phyloP scores from a whole-genome alignment of 2,329 filamentous ascomycete genomes.

The Exophiala sideris region DNA sequence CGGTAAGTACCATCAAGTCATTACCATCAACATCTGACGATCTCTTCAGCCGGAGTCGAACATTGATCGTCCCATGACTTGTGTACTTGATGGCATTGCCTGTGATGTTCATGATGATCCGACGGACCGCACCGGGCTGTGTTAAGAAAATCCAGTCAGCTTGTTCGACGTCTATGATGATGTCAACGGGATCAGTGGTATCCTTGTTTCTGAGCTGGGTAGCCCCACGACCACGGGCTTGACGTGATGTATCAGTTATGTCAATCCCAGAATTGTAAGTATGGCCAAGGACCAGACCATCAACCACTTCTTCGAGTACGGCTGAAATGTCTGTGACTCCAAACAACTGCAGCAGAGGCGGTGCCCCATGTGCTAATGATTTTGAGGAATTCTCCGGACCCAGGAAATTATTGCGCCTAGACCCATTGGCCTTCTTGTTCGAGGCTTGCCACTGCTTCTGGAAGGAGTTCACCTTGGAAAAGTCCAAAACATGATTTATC shows the following conservation, averaged over 20 bases:
- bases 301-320: constrained; percentile 21
- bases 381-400: constrained; percentile 13
- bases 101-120: constrained; percentile 38
- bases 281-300: constrained; percentile 18
- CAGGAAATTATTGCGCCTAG: constrained; percentile 28
- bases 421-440: constrained; percentile 22
- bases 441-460: constrained; percentile 32
- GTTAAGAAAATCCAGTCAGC: constrained; percentile 30
- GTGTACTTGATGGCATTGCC: constrained; percentile 41
- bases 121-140: constrained; percentile 30
- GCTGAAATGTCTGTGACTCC: constrained; percentile 15
- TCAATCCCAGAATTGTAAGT: constrained; percentile 11
- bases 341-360: constrained; percentile 16
- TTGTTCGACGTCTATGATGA: constrained; percentile 29
- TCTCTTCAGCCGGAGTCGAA: constrained; percentile 28
- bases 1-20: constrained; percentile 36
- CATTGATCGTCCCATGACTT: constrained; percentile 32
- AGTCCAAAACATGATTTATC: constrained; percentile 39
- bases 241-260: constrained; percentile 10
- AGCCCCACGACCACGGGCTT: constrained; percentile 3
- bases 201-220: background rate
- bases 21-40: constrained; percentile 12
- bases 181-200: constrained; percentile 7
- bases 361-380: constrained; percentile 15
- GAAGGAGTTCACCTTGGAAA: constrained; percentile 37